phyloP scores from a whole-genome alignment of 2,329 filamentous ascomycete genomes.

The Dichotomopilus funicola region DNA sequence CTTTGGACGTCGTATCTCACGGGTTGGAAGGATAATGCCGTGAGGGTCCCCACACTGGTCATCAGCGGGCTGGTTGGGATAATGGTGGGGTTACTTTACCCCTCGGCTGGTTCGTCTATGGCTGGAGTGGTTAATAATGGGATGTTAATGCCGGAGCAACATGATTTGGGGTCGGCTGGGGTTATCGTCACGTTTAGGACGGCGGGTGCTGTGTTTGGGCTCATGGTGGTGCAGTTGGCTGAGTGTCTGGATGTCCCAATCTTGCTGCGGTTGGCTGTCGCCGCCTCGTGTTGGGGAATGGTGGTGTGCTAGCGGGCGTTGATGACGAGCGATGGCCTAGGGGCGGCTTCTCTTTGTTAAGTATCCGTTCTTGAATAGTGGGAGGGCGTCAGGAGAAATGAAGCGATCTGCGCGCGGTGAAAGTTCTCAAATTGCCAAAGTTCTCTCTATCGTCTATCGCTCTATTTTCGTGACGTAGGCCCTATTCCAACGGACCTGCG shows the following conservation, averaged over 20 bases:
- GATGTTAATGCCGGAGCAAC: slow-evolving; percentile 41
- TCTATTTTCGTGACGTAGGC: background rate
- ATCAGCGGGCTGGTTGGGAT: too few species aligned
- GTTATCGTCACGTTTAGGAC: slow-evolving; percentile 65
- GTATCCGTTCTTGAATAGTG: background rate
- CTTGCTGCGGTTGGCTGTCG: slow-evolving; percentile 38
- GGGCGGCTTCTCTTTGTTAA: background rate
- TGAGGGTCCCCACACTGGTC: too few species aligned
- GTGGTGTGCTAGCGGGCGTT: slow-evolving; percentile 51
- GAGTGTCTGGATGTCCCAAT: slow-evolving; percentile 57
- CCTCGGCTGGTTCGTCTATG: slow-evolving; percentile 64
- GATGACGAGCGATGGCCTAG: too few species aligned
- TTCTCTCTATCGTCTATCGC: slow-evolving; percentile 8
- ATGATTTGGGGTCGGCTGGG: slow-evolving; percentile 58
- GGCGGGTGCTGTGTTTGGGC: slow-evolving; percentile 60
- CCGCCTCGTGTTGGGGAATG: slow-evolving; percentile 33
- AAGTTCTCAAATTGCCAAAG: background rate
- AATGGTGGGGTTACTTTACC: too few species aligned
- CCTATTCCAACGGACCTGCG: background rate
- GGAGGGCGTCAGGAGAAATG: too few species aligned
- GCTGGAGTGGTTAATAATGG: slow-evolving; percentile 60
- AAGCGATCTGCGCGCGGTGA: background rate
- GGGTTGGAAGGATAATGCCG: too few species aligned
- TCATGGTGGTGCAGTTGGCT: slow-evolving; percentile 58
- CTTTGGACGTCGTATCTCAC: too few species aligned